A percentile compares a stretch with the other conserved stretches of the same genome.
Conservation (phyloP, 108 stramenopile genomes). For the Schizochytrium sp. region DNA sequence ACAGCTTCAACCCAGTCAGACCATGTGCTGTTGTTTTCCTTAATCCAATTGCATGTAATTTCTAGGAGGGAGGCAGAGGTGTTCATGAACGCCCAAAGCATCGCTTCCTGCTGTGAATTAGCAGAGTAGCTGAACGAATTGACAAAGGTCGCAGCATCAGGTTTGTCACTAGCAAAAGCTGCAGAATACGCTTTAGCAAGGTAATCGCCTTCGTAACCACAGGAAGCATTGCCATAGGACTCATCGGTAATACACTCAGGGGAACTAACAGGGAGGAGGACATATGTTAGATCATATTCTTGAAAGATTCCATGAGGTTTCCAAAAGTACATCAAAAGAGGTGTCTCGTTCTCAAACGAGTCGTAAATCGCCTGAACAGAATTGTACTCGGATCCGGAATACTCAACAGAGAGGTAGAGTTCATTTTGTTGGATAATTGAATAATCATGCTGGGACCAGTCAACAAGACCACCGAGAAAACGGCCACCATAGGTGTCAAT, state of each 20-base stretch:
- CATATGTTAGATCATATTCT: neutral
- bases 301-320: slow-evolving; percentile 4
- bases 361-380: neutral
- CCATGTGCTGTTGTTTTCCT: neutral
- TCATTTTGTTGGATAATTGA: neutral
- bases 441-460: neutral
- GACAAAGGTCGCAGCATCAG: slow-evolving; percentile 11
- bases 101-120: slow-evolving; percentile 15
- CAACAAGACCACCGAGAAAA: slow-evolving; percentile 4
- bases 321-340: slow-evolving; percentile 43
- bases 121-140: neutral
- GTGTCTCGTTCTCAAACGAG: neutral
- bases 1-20: neutral
- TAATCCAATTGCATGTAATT: slow-evolving; percentile 24
- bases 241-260: neutral
- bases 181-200: slow-evolving; percentile 9
- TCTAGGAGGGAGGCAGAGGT: neutral
- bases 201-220: slow-evolving; percentile 16
- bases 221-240: neutral
- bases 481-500: neutral
- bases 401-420: neutral
- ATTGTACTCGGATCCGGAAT: slow-evolving; percentile 8
- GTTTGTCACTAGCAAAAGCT: neutral
- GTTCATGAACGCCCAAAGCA: neutral
- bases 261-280: neutral